These are phyloP conservation scores for Paecilomyces formosus DNA, from an alignment of 2,329 filamentous ascomycete genomes.

Conservation along the genomic window DNA sequence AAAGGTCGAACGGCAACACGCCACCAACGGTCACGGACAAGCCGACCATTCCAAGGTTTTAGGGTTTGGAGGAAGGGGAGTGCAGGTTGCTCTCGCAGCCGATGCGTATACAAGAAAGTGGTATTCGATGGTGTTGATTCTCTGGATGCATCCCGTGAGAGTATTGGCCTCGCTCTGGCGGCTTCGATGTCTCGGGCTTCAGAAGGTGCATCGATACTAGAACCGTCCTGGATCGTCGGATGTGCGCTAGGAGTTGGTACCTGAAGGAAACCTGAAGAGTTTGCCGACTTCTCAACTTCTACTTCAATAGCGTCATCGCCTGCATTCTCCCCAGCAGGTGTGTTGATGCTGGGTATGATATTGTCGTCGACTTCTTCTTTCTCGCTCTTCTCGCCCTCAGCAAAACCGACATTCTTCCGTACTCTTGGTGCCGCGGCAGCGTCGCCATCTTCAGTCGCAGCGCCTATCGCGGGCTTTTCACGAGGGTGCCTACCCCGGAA, in stretches of 20 bases:
- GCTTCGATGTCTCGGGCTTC: slow-evolving; percentile 22
- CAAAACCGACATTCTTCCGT: slow-evolving; percentile 51
- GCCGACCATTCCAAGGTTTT: slow-evolving; percentile 67
- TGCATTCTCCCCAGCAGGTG: background rate
- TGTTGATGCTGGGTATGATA: background rate
- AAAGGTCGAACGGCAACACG: slow-evolving; percentile 73
- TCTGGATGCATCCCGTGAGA: slow-evolving; percentile 23
- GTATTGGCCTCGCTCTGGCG: slow-evolving; percentile 14
- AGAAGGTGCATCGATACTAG: background rate
- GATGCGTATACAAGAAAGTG: slow-evolving; percentile 57
- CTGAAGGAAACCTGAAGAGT: slow-evolving; percentile 8
- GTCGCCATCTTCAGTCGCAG: slow-evolving; percentile 6
- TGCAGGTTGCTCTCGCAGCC: slow-evolving; percentile 58
- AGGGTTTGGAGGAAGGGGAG: slow-evolving; percentile 70
- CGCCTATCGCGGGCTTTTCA: slow-evolving; percentile 9
- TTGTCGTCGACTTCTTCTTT: slow-evolving; percentile 9
- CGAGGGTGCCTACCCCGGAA: slow-evolving; percentile 27
- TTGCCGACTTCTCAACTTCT: slow-evolving; percentile 6
- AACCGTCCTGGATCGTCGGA: background rate
- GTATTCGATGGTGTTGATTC: slow-evolving; percentile 19
- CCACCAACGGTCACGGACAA: slow-evolving; percentile 71
- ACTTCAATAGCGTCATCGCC: background rate
- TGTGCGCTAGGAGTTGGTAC: slow-evolving; percentile 5
- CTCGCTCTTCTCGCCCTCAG: slow-evolving; percentile 23
- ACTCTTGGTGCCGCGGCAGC: slow-evolving; percentile 12